A percentile compares a stretch with the other conserved stretches of the same genome.
phyloP scores from a whole-genome alignment of 75 land plant species.

The Adiantum capillusveneris region DNA sequence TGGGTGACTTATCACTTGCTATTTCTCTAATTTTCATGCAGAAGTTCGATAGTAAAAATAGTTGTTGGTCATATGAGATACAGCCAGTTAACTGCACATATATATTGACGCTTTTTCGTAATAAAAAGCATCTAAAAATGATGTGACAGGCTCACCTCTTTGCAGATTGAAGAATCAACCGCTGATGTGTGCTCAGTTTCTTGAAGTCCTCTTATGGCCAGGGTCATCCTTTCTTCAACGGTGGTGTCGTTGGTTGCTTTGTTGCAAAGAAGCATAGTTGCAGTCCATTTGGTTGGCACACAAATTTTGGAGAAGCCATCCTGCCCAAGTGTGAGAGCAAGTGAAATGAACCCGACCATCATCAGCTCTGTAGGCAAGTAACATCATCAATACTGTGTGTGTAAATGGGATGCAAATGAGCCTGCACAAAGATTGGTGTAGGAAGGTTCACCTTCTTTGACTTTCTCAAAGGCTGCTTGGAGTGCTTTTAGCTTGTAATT shows the following conservation, averaged over 20 bases:
- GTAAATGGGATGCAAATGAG: neutral
- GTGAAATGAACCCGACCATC: conserved; percentile 4
- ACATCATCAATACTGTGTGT: neutral
- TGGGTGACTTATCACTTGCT: too few relatives aligned
- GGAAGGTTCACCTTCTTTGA: conserved; percentile 40
- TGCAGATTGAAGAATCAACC: too few relatives aligned
- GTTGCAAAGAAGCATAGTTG: neutral
- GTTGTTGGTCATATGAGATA: too few relatives aligned
- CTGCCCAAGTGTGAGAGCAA: neutral
- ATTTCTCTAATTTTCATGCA: too few relatives aligned
- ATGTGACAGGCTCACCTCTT: too few relatives aligned
- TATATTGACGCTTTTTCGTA: too few relatives aligned
- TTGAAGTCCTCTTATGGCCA: too few relatives aligned
- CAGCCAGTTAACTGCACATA: too few relatives aligned
- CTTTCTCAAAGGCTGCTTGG: conserved; percentile 34
- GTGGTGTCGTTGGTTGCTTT: neutral
- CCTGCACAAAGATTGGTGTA: neutral
- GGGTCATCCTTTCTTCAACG: too few relatives aligned
- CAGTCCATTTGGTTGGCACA: neutral
- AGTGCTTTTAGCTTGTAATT: conserved; percentile 36
- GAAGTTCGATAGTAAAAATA: too few relatives aligned
- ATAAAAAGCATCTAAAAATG: too few relatives aligned
- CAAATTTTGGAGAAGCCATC: neutral
- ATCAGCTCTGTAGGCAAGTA: conserved; percentile 4
- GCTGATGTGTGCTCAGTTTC: too few relatives aligned